Evolutionary conservation across 495 filamentous ascomycete genomes (phyloP).

Genomic region (Neurospora africana): DNA sequence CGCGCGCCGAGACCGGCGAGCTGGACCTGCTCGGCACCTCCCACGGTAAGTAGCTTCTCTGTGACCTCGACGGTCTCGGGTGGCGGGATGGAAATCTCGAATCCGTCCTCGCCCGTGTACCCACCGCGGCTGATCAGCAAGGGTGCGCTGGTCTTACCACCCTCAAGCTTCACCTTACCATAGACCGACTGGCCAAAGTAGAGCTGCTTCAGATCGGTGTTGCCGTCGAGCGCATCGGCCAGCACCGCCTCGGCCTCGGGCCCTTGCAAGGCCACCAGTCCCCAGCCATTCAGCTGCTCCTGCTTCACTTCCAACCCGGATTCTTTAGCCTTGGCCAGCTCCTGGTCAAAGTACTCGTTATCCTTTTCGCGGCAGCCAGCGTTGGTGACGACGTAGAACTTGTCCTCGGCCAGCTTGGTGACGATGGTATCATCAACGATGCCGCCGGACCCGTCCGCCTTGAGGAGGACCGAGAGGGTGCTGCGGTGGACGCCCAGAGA

Average conservation of each 20-base stretch:
- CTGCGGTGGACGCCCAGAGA: slow-evolving; percentile 39
- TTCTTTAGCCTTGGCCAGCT: slow-evolving; percentile 49
- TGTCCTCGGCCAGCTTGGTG: slow-evolving; percentile 55
- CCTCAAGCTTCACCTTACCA: slow-evolving; percentile 33
- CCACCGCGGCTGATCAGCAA: slow-evolving; percentile 78
- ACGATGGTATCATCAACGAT: slow-evolving; percentile 92
- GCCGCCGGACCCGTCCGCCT: slow-evolving; percentile 61
- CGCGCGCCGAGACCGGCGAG: slow-evolving; percentile 83
- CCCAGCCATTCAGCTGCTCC: slow-evolving; percentile 50
- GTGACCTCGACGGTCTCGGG: slow-evolving; percentile 42
- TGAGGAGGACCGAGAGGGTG: slow-evolving; percentile 72
- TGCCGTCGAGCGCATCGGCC: slow-evolving; percentile 35
- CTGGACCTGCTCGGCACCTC: slow-evolving; percentile 51
- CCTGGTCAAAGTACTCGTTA: slow-evolving; percentile 54
- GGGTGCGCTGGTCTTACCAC: slow-evolving; percentile 32
- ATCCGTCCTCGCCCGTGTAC: slow-evolving; percentile 96
- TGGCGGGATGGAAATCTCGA: slow-evolving; percentile 79
- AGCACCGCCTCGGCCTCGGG: slow-evolving; percentile 62
- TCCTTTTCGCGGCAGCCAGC: slow-evolving; percentile 89
- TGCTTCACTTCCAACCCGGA: slow-evolving; percentile 51
- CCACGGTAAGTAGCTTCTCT: slow-evolving; percentile 53
- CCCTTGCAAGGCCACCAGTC: slow-evolving; percentile 81
- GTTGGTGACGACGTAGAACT: slow-evolving; percentile 91
- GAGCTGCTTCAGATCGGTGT: slow-evolving; percentile 51
- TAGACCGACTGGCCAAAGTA: slow-evolving; percentile 67